Base-by-base conservation (phyloP, 345 rosid genomes). In the Erysimum cheiranthoides region DNA sequence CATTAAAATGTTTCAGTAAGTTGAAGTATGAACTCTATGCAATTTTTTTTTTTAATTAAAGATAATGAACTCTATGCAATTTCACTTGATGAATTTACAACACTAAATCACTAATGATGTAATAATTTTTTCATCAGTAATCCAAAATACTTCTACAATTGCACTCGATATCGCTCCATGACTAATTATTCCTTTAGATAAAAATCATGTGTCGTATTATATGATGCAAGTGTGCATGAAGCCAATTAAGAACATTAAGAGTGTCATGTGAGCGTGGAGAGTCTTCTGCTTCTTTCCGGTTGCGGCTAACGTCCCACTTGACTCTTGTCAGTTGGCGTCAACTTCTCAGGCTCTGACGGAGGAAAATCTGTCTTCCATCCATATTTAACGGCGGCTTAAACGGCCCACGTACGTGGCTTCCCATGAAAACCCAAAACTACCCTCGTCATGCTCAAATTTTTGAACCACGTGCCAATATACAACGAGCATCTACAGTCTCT, bases 221-320 rank as follows among this genome's bases (percentile, higher is more conserved):
- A 16, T 58, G 25, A 32, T 49, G 56, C 57, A 70, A 51, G 71
- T 66, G 46, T 70, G 46, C 50, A 58, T 45, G 25, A 34, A 3
- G 32, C 63, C 64, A 21, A 42, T 27, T 14, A 34, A n/a, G 45
- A 40, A 63, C 5, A 38, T 34, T 53, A 21, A 6, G 54, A 40
- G 46, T 32, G 17, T 16, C 67, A 68, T 61, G 74, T 68, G 74
- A 51, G 50, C 36, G 53, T 70, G 28, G 72, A 45, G 76, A 46
- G 67, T 77, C 61, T 71, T 38, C 76, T 70, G 76, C 76, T 46
- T 70, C 65, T 46, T 77, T 70, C 61, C 80, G 53, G 76, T 77
- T 25, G 76, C 72, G 72, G 76, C 52, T 64, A 71, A 71, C 76
- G 76, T 71, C 60, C 69, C 80, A 70, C 74, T 56, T 77, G 75